These are phyloP conservation scores for Silene latifolia DNA, from an alignment of 148 eudicot species.

Conservation along the genomic window DNA sequence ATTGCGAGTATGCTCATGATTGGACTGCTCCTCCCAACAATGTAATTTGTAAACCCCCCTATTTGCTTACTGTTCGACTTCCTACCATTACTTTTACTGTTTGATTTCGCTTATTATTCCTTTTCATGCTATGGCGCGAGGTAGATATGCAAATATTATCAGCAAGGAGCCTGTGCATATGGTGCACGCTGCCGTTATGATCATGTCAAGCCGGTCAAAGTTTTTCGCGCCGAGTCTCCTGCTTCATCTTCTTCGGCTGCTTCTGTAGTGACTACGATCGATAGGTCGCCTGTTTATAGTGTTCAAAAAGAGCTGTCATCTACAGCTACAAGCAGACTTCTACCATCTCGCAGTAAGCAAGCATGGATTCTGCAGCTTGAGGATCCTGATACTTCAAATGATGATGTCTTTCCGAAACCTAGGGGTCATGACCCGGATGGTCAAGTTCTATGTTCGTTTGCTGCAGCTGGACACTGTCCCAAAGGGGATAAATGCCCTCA, in stretches of 20 bases:
- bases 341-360: slow-evolving; percentile 22
- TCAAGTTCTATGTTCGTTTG: slow-evolving; percentile 68
- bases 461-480: slow-evolving; percentile 86
- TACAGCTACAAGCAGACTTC: slow-evolving; percentile 35
- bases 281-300: slow-evolving; percentile 26
- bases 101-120: neutral
- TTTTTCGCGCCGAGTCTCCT: slow-evolving; percentile 40
- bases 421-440: slow-evolving; percentile 48
- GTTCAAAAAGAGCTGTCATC: slow-evolving; percentile 41
- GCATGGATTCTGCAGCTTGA: slow-evolving; percentile 43
- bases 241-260: slow-evolving; percentile 56
- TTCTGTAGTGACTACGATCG: slow-evolving; percentile 22
- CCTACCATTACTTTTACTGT: neutral
- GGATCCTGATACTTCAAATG: slow-evolving; percentile 23
- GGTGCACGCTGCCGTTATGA: slow-evolving; percentile 92
- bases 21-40: slow-evolving; percentile 90
- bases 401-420: slow-evolving; percentile 27
- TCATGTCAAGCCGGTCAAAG: slow-evolving; percentile 89
- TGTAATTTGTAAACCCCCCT: slow-evolving; percentile 32
- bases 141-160: slow-evolving; percentile 89
- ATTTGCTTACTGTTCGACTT: neutral
- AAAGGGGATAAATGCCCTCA: slow-evolving; percentile 84
- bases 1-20: slow-evolving; percentile 93
- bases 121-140: neutral
- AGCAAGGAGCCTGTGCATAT: slow-evolving; percentile 79